Percentiles rank a stretch among this genome's conserved stretches.
Evolutionary conservation across 805 yeast genomes (phyloP).

Genomic region (Vanderwaltozyma yarrowii): DNA sequence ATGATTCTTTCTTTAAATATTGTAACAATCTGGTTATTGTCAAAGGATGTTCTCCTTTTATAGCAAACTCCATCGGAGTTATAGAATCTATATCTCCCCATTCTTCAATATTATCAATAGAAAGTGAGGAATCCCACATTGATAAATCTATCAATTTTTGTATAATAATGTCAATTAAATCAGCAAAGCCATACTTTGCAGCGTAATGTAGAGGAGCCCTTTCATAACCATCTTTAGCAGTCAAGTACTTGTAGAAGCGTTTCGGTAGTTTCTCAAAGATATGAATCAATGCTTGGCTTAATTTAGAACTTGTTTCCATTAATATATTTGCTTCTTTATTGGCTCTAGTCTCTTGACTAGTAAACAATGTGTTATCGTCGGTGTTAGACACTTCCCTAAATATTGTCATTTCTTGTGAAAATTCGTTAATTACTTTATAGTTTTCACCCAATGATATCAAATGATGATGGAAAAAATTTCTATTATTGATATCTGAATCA

Average conservation of each 20-base stretch:
- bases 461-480: slow-evolving; percentile 80
- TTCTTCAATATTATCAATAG: slow-evolving; percentile 44
- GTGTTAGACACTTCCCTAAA: slow-evolving; percentile 1
- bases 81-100: slow-evolving; percentile 70
- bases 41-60: slow-evolving; percentile 71
- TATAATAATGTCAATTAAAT: slow-evolving; percentile 48
- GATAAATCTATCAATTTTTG: slow-evolving; percentile 49
- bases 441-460: slow-evolving; percentile 52
- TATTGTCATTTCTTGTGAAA: slow-evolving; percentile 2
- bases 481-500: slow-evolving; percentile 61
- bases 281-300: slow-evolving; percentile 19
- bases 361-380: background rate
- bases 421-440: background rate
- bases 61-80: slow-evolving; percentile 77
- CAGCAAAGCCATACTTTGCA: slow-evolving; percentile 72
- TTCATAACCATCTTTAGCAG: slow-evolving; percentile 62
- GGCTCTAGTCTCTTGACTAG: background rate
- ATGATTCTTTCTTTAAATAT: slow-evolving; percentile 28
- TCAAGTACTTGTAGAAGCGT: slow-evolving; percentile 42
- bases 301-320: slow-evolving; percentile 1
- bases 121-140: slow-evolving; percentile 35
- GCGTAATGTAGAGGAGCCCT: slow-evolving; percentile 88
- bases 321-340: background rate
- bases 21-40: slow-evolving; percentile 54
- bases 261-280: slow-evolving; percentile 48